Percentiles rank a stretch among this genome's conserved stretches.
phyloP scores from a whole-genome alignment of 176 grass and related monocot genomes.

The Musa itinerans region DNA sequence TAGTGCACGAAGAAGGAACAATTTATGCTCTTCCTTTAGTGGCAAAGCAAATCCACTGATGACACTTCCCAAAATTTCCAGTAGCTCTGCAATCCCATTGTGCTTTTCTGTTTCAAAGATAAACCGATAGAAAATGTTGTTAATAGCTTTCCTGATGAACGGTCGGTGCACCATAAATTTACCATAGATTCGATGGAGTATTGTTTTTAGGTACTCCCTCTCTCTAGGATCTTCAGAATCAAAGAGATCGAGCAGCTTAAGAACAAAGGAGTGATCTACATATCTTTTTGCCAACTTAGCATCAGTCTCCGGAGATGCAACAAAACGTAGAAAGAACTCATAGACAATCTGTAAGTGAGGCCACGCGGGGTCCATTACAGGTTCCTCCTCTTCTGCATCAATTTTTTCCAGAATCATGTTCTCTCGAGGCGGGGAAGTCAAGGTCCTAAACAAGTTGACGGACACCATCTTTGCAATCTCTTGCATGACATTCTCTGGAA shows the following conservation, averaged over 20 bases:
- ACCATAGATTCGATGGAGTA: constrained; percentile 27
- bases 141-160: constrained; percentile 26
- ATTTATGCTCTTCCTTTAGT: constrained; percentile 26
- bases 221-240: constrained; percentile 34
- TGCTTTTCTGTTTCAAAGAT: constrained; percentile 24
- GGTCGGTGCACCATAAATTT: constrained; percentile 31
- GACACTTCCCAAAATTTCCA: constrained; percentile 28
- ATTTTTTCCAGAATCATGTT: constrained; percentile 18
- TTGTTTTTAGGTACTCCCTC: constrained; percentile 27
- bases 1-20: constrained; percentile 24
- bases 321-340: constrained; percentile 23
- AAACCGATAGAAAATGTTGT: constrained; percentile 27
- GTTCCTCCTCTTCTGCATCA: constrained; percentile 26
- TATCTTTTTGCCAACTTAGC: constrained; percentile 28
- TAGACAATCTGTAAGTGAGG: constrained; percentile 24
- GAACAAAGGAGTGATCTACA: constrained; percentile 27
- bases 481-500: constrained; percentile 27
- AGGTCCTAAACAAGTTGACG: constrained; percentile 17
- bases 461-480: constrained; percentile 26
- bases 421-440: constrained; percentile 20
- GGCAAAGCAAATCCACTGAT: constrained; percentile 29
- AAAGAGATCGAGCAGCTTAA: constrained; percentile 29
- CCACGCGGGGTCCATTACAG: constrained; percentile 25
- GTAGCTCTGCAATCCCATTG: constrained; percentile 23
- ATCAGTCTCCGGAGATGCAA: constrained; percentile 27